Base-by-base conservation (phyloP, 768 basidiomycete genomes). In the Rhodotorula kratochvilovae region DNA sequence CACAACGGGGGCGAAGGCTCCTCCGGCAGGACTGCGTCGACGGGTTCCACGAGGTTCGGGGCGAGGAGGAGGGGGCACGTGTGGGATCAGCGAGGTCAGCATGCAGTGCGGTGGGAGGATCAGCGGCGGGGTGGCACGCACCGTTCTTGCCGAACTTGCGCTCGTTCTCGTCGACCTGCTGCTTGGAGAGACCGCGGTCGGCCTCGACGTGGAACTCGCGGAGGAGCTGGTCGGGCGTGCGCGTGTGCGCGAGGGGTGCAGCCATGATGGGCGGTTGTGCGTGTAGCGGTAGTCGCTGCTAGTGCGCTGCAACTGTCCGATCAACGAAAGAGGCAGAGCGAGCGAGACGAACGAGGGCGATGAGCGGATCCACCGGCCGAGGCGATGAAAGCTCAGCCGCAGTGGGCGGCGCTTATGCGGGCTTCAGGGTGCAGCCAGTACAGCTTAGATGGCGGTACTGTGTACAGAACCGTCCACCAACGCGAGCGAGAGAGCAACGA, bases 1-100 rank as follows among this genome's bases (percentile, higher is more conserved):
- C 92, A 93, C 43, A 98, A 79, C 7, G 94, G 91, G 8, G 95
- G 96, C 6, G 91, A 82, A 0, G 91, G 89, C 17, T 94, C 91
- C 78, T 96, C 92, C 19, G 95, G 94, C 13, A 99, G 84, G 79
- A 91, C 95, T 98, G 80, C 2, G 15, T 12, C 3, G 29, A n/a
- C 3, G 17, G 7, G 46, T 35, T 33, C 25, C n/a, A 23, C 31
- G n/a, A 11, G 31, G 21, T 19, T 33, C 19, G 51, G n/a, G 29
- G 53, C 17, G 6, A 50, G 19, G 39, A 29, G n/a, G 19, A 2
- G 25, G 21, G 16, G 16, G 16, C 39, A 21, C 43, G 31, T 63
- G 31, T n/a, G n/a, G n/a, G n/a, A n/a, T n/a, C n/a, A 43, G 62
- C 23, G 31, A 33, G 35, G 39, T 39, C 31, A 39, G 53, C 42